Evolutionary conservation across 176 grass and related monocot genomes (phyloP), one percentile per base, ranked within the genome.

Genomic region (Zoysia pacifica): DNA sequence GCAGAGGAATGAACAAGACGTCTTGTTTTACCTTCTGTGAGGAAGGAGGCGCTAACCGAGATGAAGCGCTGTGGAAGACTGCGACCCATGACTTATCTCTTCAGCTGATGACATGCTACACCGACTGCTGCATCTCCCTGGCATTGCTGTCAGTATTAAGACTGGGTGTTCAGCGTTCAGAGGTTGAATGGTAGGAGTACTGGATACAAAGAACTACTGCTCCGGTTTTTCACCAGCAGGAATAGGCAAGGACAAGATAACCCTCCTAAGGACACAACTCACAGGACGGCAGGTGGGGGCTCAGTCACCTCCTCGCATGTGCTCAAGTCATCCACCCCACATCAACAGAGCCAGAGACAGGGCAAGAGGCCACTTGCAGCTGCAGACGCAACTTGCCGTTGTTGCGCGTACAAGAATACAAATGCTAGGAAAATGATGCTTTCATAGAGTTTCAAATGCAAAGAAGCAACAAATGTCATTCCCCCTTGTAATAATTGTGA

Each of bases 61-160:
- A 83, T 35, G 36, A 49, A 43, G 35, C 43, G 67, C 61, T 66
- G 43, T 60, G 61, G 13, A 73, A 61, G 69, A 87, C 15, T 83
- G 55, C 73, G 68, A 79, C 62, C 72, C 43, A 65, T 73, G 10
- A 73, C 60, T 73, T 73, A 78, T 78, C 68, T 73, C 69, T 87
- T 87, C 49, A 79, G 50, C 49, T 48, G 42, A 28, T 49, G 45
- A 11, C 65, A 83, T 43, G 28, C 28, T 28, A 12, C 16, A 65
- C 49, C 10, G 49, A 73, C 77, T 72, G 66, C 77, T 66, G 35
- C 59, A 60, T n/a, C 50, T 79, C 68, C n/a, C 1, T 37, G 14
- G 11, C 73, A 66, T 66, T 66, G 28, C 62, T 77, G 14, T 37
- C 28, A 35, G 78, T 82, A 49, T 73, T 43, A 47, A 50, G 35